Evolutionary conservation across 441 rosid species (phyloP).

Genomic region (Mallotus japonicus): DNA sequence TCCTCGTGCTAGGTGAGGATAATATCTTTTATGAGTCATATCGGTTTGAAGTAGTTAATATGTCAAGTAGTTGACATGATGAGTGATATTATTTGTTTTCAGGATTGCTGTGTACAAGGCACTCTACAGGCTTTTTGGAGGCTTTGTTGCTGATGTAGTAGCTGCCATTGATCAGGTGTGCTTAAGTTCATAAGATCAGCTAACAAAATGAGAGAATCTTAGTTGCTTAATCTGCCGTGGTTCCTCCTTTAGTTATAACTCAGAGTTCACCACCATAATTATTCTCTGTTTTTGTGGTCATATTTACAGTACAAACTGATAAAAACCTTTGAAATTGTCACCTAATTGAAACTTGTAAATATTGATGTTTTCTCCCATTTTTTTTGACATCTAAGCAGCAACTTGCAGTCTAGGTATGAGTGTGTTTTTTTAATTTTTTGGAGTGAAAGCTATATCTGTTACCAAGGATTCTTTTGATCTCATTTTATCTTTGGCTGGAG

Average conservation of each 20-base stretch:
- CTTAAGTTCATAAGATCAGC: constrained; percentile 4
- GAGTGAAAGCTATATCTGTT: constrained; percentile 14
- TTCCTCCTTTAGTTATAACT: neutral
- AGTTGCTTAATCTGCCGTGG: neutral
- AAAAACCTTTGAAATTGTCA: neutral
- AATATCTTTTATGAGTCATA: constrained; percentile 12
- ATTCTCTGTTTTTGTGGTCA: neutral
- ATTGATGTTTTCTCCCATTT: no score
- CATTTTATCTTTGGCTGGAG: neutral
- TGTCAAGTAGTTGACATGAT: constrained; percentile 12
- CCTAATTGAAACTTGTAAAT: neutral
- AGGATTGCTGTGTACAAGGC: constrained; percentile 99
- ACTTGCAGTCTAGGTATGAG: neutral
- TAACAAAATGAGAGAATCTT: neutral
- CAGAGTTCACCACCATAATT: neutral
- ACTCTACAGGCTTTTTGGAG: constrained; percentile 93
- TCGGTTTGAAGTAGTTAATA: constrained; percentile 5
- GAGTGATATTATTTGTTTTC: constrained; percentile 24
- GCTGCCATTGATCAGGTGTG: constrained; percentile 98
- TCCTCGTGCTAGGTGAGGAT: constrained; percentile 90
- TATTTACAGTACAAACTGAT: neutral
- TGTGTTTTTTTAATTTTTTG: constrained; percentile 10
- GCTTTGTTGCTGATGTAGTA: constrained; percentile 94
- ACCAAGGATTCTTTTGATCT: constrained; percentile 17
- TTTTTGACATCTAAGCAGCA: no score